Base-by-base conservation (phyloP, 2,329 filamentous ascomycete genomes). In the Coniella vitis region DNA sequence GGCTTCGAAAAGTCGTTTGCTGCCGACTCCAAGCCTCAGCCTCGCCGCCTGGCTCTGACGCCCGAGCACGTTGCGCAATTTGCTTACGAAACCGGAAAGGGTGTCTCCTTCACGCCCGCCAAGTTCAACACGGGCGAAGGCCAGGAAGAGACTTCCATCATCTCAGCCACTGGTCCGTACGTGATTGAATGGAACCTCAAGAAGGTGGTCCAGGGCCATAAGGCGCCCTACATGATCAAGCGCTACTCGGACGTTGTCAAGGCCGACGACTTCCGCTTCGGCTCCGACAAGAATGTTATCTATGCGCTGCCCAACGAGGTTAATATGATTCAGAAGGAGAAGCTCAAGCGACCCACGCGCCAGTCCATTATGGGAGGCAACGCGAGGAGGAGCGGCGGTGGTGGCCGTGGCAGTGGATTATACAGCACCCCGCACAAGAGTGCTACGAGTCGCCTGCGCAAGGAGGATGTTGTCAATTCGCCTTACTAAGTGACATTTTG, bases 251-350 rank as follows among this genome's bases (percentile, higher is more conserved):
- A 98, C 61, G 86, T 95, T 55, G 90, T 98, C 63, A 96, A 94
- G 75, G 93, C 93, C 4, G 93, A 98, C 65, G 95, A 98, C 65
- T 98, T 98, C 81, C 90, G 93, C 61, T 98, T 90, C 61, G 91
- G 91, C 40, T 90, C 85, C 4, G 93, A 98, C 67, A 95, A 95
- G 79, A 96, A 96, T 61, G 89, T 98, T 60, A 95, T 98, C 61
- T 91, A 98, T 32, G 93, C 93, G 1, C 72, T 98, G 55, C 90
- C 93, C 2, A 95, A 98, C 63, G 90, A 97, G 66, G 93, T 98
- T 57, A 94, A 96, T 67, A 97, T 97, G 90, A 88, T 98, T 12
- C 86, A 84, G 39, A 90, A 91, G 67, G 79, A 85, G 58, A 84
- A 82, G 49, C 78, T 98, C 62, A 88, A 88, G 74, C 84, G 84